These are phyloP conservation scores for Ogataea allantospora DNA, from an alignment of 805 yeast genomes.

Conservation along the genomic window DNA sequence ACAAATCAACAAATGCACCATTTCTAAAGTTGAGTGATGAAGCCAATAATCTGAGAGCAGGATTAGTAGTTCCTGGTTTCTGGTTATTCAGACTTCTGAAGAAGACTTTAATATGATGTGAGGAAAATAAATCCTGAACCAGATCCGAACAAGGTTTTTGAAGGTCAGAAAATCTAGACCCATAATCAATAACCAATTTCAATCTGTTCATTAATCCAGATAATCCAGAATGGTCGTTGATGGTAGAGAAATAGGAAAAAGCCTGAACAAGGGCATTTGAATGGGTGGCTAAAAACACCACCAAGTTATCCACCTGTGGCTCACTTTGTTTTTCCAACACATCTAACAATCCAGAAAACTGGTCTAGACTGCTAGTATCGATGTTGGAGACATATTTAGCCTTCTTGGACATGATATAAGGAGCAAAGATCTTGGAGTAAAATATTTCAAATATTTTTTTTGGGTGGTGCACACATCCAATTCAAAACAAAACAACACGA, in stretches of 20 bases:
- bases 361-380: slow-evolving; percentile 14
- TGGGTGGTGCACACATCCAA: slow-evolving; percentile 6
- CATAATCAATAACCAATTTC: slow-evolving; percentile 34
- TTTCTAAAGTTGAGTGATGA: slow-evolving; percentile 49
- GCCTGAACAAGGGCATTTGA: slow-evolving; percentile 35
- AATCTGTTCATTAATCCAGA: slow-evolving; percentile 43
- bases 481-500: slow-evolving; percentile 23
- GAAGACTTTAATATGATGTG: slow-evolving; percentile 56
- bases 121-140: slow-evolving; percentile 51
- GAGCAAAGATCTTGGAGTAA: slow-evolving; percentile 9
- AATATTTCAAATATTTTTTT: slow-evolving; percentile 5
- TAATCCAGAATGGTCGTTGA: slow-evolving; percentile 52
- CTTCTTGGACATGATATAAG: slow-evolving; percentile 27
- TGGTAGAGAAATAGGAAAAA: slow-evolving; percentile 44
- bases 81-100: slow-evolving; percentile 63
- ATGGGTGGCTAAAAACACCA: slow-evolving; percentile 31
- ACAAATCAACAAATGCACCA: slow-evolving; percentile 52
- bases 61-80: slow-evolving; percentile 58
- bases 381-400: slow-evolving; percentile 24
- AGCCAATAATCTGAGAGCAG: slow-evolving; percentile 56
- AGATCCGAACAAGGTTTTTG: slow-evolving; percentile 35
- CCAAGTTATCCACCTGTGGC: slow-evolving; percentile 28
- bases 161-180: slow-evolving; percentile 19
- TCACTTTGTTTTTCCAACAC: slow-evolving; percentile 17
- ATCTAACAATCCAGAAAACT: slow-evolving; percentile 18